These are phyloP conservation scores for Canavalia gladiata DNA, from an alignment of 306 rosid species.

Conservation along the genomic window DNA sequence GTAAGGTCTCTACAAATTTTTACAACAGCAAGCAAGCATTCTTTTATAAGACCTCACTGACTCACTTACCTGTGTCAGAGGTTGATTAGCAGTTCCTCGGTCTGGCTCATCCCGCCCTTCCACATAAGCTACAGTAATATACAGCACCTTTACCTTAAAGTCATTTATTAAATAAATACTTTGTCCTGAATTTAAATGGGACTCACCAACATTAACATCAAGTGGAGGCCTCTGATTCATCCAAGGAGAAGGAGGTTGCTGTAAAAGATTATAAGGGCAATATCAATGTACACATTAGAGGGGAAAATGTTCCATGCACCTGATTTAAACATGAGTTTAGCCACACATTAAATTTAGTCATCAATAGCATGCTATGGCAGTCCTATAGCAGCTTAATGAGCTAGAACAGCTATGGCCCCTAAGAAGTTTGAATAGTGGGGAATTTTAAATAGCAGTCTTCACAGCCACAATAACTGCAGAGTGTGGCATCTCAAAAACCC, in stretches of 20 bases:
- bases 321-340: neutral
- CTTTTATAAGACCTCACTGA: slow-evolving; percentile 39
- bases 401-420: neutral
- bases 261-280: slow-evolving; percentile 50
- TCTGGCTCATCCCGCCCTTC: slow-evolving; percentile 97
- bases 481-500: neutral
- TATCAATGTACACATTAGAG: slow-evolving; percentile 27
- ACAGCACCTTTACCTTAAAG: slow-evolving; percentile 50
- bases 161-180: slow-evolving; percentile 36
- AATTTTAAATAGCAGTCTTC: neutral
- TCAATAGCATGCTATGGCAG: neutral
- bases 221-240: slow-evolving; percentile 89
- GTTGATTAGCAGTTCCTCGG: slow-evolving; percentile 81
- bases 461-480: neutral
- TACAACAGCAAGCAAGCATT: slow-evolving; percentile 44
- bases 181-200: slow-evolving; percentile 30
- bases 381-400: no score
- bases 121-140: slow-evolving; percentile 81
- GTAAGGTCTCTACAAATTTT: slow-evolving; percentile 42
- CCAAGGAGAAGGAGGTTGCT: slow-evolving; percentile 98
- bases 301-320: neutral
- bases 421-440: neutral
- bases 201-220: slow-evolving; percentile 98
- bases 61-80: slow-evolving; percentile 79
- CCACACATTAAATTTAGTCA: neutral